These are phyloP conservation scores for Erysiphe neolycopersici DNA, from an alignment of 2,329 filamentous ascomycete genomes.

Conservation along the genomic window DNA sequence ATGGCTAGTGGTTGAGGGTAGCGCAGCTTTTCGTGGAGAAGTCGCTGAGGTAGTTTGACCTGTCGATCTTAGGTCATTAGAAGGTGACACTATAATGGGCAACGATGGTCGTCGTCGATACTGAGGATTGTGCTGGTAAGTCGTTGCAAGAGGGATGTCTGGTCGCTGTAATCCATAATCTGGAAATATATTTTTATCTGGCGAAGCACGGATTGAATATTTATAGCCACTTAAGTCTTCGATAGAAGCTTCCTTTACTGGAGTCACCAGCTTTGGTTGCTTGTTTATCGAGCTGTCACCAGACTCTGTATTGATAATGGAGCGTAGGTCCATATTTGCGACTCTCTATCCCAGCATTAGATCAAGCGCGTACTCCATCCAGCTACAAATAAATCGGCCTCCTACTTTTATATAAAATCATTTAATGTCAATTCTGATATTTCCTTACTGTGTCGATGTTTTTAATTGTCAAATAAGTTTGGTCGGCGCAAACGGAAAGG, in stretches of 20 bases:
- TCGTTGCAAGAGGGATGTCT: slow-evolving; percentile 7
- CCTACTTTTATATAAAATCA: slow-evolving; percentile 4
- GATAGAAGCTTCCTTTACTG: slow-evolving; percentile 10
- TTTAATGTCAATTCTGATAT: slow-evolving; percentile 5
- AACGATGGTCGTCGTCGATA: slow-evolving; percentile 15
- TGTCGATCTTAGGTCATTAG: slow-evolving; percentile 18
- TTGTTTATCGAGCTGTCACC: slow-evolving; percentile 9
- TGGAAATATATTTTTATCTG: slow-evolving; percentile 11
- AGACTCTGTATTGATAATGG: slow-evolving; percentile 21
- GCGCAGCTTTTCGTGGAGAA: slow-evolving; percentile 13
- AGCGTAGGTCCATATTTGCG: slow-evolving; percentile 23
- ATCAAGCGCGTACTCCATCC: slow-evolving; percentile 7
- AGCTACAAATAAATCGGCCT: slow-evolving; percentile 5
- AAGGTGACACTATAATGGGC: slow-evolving; percentile 17
- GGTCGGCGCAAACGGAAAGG: no score
- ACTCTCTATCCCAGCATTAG: slow-evolving; percentile 6
- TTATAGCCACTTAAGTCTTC: slow-evolving; percentile 12
- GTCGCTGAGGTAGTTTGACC: slow-evolving; percentile 14
- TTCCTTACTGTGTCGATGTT: not conserved
- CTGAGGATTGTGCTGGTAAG: slow-evolving; percentile 11
- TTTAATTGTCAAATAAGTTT: no score
- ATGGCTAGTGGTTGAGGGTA: slow-evolving; percentile 10
- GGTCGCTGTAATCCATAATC: slow-evolving; percentile 10
- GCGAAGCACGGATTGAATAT: slow-evolving; percentile 10
- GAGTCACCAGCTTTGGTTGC: slow-evolving; percentile 12